Evolutionary conservation across 805 yeast genomes (phyloP), one percentile per base, ranked within the genome.

Genomic region (Metschnikowia cerradonensis): DNA sequence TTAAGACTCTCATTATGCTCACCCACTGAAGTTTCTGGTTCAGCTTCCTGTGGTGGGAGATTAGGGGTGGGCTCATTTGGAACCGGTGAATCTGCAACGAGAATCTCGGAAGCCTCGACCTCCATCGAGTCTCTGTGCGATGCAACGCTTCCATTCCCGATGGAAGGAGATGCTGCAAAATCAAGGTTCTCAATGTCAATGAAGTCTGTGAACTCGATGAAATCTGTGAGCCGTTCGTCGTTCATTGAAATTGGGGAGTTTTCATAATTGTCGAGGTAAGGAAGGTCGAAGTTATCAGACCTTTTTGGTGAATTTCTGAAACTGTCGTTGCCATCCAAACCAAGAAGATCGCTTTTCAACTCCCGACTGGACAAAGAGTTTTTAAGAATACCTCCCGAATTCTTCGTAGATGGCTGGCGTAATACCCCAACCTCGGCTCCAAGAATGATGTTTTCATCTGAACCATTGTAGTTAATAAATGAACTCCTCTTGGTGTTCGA

Each of bases 171-270:
- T n/a, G 49, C 26, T 10, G 46, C 42, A 41, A 71, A 68, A 56
- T 66, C 65, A 51, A 71, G 62, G 51, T 70, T 61, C 31, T 72
- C 77, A 23, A 67, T 64, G 55, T 72, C 75, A 47, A 73, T 67
- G 52, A 64, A 73, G 47, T 73, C 76, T 34, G 70, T 62, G 49
- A 73, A 73, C 51, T 73, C 77, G 52, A 71, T 65, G n/a, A 73
- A 64, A 41, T 72, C 75, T 31, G 55, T 55, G 45, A 49, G 58
- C 38, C 60, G 58, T 7, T 52, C 59, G 14, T 53, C 53, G 31
- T 30, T 52, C 13, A 48, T 51, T 15, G 51, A 44, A 13, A 22
- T 23, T 6, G 40, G 40, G 4, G 47, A 44, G 2, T 35, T 23
- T 15, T 34, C 40, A 15, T 6, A 6, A 14, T 15, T 1, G 17